Base-by-base conservation (phyloP, 176 grass and related monocot genomes). In the Triticum monococcum region DNA sequence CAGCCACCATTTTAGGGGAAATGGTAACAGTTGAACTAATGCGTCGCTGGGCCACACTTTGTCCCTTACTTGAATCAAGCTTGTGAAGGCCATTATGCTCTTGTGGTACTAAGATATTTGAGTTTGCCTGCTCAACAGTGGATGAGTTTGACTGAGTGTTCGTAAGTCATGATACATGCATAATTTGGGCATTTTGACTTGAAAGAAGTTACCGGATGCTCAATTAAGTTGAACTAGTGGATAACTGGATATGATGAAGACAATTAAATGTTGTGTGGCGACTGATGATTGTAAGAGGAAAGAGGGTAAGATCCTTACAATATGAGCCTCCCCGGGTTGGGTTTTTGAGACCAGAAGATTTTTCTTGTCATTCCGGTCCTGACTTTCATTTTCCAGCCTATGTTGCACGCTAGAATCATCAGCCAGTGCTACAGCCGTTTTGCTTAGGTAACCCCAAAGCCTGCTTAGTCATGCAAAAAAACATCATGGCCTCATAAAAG, bases 381-480 rank as follows among this genome's bases (percentile, higher is more conserved):
- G 25, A 72, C 5, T 73, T 16, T 65, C 72, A 64, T 80, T 88
- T 52, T 35, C 50, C 16, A 45, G 64, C 68, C 40, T 69, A 63
- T 77, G 54, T 80, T 83, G 75, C 41, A 67, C 12, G 45, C 77
- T 54, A 64, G 82, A 87, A 91, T 86, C 76, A 75, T 68, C 50
- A 80, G 48, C 38, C 40, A 2, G 72, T 65, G 80, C 63, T 68
- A 80, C 66, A 80, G 31, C 30, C 46, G 36, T 75, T 79, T 89
- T 86, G 65, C 77, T 80, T 26, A 94, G 90, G 73, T 88, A 80
- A 85, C 84, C 64, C 92, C 92, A 94, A 8, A 94, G 85, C 92
- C 92, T 94, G 85, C 68, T 64, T 17, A 67, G 68, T 35, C 75
- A 59, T 81, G 57, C 9, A 75, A 87, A 74, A 74, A 74, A 72